Base-by-base conservation (phyloP, 768 basidiomycete species). In the Kwoniella sp. region DNA sequence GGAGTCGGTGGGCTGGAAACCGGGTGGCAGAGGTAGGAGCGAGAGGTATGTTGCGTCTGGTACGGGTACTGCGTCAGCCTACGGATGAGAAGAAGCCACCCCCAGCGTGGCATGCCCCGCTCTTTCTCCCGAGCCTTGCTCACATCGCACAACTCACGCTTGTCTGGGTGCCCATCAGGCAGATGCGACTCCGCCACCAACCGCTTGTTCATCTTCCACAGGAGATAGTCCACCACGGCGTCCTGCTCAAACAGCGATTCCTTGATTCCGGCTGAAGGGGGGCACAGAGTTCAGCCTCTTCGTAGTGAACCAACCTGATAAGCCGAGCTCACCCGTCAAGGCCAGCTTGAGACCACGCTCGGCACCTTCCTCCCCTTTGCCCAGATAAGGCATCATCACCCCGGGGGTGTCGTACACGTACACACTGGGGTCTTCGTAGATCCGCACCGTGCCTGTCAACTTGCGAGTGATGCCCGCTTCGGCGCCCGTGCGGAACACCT, bases 321-420 rank as follows among this genome's bases (percentile, higher is more conserved):
- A 34, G 5, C 10, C 20, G 19, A 20, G 62, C 66, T 52, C 78
- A 88, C 92, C 88, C 37, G 95, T 96, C 52, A 96, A 77, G 41
- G 89, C 92, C 19, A 96, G 81, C 74, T 92, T 96, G 46, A 95
- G 80, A 10, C 88, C 93, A 66, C 88, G 80, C 74, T 99, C 95
- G 44, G 89, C 85, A 15, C 90, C 93, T 58, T 80, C 80, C 48
- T 81, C 79, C 4, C 95, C 95, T 53, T 79, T 82, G 0, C 95
- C 95, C 26, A 98, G 80, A 76, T 86, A 98, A 10, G 91, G 89
- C 36, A 95, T 79, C 92, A 98, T 98, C 40, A 98, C 88, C 2
- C 95, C 95, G 2, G 95, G 95, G 8, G 89, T 84, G 77, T 99
- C 95, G 65, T 85, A 90, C 3, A 95, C 87, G 77, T 98, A 98